phyloP scores from a whole-genome alignment of 495 filamentous ascomycete genomes.

The Xylaria longipes region DNA sequence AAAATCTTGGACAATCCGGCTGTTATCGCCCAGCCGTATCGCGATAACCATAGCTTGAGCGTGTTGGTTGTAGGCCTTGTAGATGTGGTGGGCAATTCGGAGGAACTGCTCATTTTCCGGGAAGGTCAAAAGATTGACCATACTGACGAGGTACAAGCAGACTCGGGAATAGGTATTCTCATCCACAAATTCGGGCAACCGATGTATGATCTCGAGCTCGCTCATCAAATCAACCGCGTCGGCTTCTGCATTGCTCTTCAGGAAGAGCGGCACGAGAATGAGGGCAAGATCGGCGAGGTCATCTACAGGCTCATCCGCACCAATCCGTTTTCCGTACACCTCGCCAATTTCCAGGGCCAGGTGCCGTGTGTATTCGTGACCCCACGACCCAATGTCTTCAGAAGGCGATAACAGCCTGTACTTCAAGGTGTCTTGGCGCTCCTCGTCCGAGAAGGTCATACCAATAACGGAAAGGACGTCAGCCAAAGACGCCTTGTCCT shows the following conservation, averaged over 20 bases:
- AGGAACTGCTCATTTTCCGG: conserved; percentile 97
- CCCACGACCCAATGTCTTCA: conserved; percentile 94
- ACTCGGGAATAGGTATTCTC: conserved; percentile 92
- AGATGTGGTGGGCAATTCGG: conserved; percentile 86
- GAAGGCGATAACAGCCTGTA: conserved; percentile 90
- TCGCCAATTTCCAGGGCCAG: conserved; percentile 94
- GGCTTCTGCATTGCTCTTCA: conserved; percentile 96
- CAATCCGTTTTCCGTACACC: conserved; percentile 79
- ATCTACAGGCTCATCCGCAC: conserved; percentile 62
- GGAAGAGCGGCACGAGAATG: conserved; percentile 88
- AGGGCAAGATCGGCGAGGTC: conserved; percentile 85
- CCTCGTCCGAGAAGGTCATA: conserved; percentile 98
- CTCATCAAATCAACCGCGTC: conserved; percentile 97
- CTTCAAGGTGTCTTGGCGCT: conserved; percentile 92
- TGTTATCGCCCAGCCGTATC: conserved; percentile 86
- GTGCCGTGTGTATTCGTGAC: conserved; percentile 97
- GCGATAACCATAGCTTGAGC: conserved; percentile 93
- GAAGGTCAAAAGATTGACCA: conserved; percentile 96
- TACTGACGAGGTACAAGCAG: conserved; percentile 98
- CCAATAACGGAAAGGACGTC: conserved; percentile 97
- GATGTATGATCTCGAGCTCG: conserved; percentile 94
- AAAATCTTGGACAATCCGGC: conserved; percentile 80
- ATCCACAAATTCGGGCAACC: conserved; percentile 88
- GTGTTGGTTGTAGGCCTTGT: conserved; percentile 87
- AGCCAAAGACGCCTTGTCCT: conserved; percentile 87